These are phyloP conservation scores for Blastomyces gilchristii DNA, from an alignment of 2,329 filamentous ascomycete genomes.

Conservation along the genomic window DNA sequence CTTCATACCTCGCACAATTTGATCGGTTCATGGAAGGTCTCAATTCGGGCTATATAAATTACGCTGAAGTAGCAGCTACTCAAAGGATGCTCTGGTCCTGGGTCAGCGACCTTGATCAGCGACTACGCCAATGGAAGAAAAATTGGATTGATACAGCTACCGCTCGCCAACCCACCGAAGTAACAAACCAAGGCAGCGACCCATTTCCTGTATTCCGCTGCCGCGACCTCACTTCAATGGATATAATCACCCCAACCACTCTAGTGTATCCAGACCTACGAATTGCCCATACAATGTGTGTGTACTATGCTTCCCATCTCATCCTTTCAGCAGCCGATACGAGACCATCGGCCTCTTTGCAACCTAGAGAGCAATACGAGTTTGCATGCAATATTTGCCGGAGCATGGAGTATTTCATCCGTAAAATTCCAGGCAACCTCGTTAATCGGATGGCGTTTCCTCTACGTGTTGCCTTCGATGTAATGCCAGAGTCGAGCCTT, in stretches of 20 bases:
- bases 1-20: constrained; percentile 23
- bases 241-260: constrained; percentile 13
- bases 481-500: constrained; percentile 20
- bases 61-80: constrained; percentile 26
- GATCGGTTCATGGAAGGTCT: constrained; percentile 23
- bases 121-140: constrained; percentile 21
- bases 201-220: constrained; percentile 19
- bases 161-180: constrained; percentile 14
- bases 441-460: constrained; percentile 25
- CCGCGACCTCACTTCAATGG: constrained; percentile 17
- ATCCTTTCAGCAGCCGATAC: constrained; percentile 19
- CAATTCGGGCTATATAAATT: constrained; percentile 18
- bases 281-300: constrained; percentile 18
- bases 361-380: constrained; percentile 20
- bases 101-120: constrained; percentile 24
- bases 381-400: constrained; percentile 24
- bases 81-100: constrained; percentile 27
- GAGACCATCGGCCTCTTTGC: constrained; percentile 18
- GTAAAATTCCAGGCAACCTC: constrained; percentile 20
- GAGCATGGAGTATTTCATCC: constrained; percentile 23
- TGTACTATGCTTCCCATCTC: constrained; percentile 22
- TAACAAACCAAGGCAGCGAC: constrained; percentile 9
- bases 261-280: constrained; percentile 22
- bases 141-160: constrained; percentile 20
- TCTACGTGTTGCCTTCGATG: constrained; percentile 22